Conservation (phyloP, 106 monocot genomes). For the Apostasia ramifera region DNA sequence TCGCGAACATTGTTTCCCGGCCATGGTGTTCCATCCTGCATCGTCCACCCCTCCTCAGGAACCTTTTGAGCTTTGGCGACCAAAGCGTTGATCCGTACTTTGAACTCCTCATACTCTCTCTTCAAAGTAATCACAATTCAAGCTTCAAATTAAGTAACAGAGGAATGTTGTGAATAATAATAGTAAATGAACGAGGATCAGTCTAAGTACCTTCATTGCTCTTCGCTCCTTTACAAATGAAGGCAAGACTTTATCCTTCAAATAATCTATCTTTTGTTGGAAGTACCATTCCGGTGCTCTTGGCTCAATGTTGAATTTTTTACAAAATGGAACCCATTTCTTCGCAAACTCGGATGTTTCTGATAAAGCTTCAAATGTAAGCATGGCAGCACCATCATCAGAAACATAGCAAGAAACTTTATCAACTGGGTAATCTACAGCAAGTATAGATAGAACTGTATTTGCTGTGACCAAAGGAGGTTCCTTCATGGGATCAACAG, state of each 20-base stretch:
- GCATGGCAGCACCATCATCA: slow-evolving; percentile 62
- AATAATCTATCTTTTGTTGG: slow-evolving; percentile 56
- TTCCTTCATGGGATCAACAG: slow-evolving; percentile 80
- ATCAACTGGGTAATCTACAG: slow-evolving; percentile 72
- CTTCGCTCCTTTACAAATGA: slow-evolving; percentile 54
- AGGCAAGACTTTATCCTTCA: slow-evolving; percentile 47
- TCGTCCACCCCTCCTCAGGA: slow-evolving; percentile 94
- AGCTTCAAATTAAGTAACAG: background rate
- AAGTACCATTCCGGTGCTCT: slow-evolving; percentile 52
- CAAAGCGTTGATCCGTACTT: slow-evolving; percentile 81
- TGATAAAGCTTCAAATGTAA: slow-evolving; percentile 56
- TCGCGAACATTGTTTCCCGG: slow-evolving; percentile 89
- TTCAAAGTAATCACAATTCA: slow-evolving; percentile 14
- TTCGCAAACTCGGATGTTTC: slow-evolving; percentile 63
- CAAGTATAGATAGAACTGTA: slow-evolving; percentile 76
- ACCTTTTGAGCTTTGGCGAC: slow-evolving; percentile 87
- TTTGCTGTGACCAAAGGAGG: slow-evolving; percentile 79
- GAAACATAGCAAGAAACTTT: slow-evolving; percentile 78
- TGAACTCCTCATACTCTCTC: slow-evolving; percentile 97
- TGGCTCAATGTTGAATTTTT: slow-evolving; percentile 51
- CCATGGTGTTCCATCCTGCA: slow-evolving; percentile 95
- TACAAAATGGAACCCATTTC: slow-evolving; percentile 61
- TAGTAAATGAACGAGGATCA: background rate
- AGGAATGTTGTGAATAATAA: background rate
- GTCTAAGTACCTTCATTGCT: slow-evolving; percentile 52